These are phyloP conservation scores for Polyrhizophydium stewartii DNA, from an alignment of 371 early-diverging fungal species.

Conservation along the genomic window DNA sequence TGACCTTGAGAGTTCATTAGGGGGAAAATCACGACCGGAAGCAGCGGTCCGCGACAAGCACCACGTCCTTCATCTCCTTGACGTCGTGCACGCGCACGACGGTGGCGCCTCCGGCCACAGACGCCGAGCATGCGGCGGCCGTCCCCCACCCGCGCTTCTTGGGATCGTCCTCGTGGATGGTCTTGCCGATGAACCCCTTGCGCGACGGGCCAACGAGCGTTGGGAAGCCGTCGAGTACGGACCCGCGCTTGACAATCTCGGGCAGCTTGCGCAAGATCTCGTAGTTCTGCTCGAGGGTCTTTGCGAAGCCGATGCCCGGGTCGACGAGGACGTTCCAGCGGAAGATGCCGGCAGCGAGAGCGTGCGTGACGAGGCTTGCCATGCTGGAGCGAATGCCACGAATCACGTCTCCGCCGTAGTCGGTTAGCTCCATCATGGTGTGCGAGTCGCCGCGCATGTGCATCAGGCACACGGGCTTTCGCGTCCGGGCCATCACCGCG, in stretches of 20 bases:
- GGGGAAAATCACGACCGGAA: constrained; percentile 9
- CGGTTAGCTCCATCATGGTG: constrained; percentile 77
- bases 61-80: constrained; percentile 82
- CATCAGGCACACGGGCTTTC: constrained; percentile 91
- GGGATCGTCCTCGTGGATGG: constrained; percentile 59
- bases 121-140: constrained; percentile 88
- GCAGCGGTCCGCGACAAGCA: constrained; percentile 70
- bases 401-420: constrained; percentile 75
- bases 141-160: constrained; percentile 85
- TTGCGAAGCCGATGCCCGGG: constrained; percentile 97
- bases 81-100: constrained; percentile 95
- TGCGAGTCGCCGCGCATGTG: constrained; percentile 93
- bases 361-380: constrained; percentile 57
- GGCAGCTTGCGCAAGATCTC: constrained; percentile 56
- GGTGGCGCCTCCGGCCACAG: constrained; percentile 79
- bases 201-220: constrained; percentile 81
- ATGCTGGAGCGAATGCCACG: constrained; percentile 67
- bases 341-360: constrained; percentile 73
- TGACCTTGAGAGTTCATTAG: not conserved
- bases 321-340: constrained; percentile 96
- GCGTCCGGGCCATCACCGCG: constrained; percentile 64
- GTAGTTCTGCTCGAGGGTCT: constrained; percentile 80
- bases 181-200: constrained; percentile 84
- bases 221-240: constrained; percentile 70
- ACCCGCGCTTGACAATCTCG: constrained; percentile 33